Base-by-base conservation (phyloP, 345 rosid genomes). In the Dipteronia sinensis region DNA sequence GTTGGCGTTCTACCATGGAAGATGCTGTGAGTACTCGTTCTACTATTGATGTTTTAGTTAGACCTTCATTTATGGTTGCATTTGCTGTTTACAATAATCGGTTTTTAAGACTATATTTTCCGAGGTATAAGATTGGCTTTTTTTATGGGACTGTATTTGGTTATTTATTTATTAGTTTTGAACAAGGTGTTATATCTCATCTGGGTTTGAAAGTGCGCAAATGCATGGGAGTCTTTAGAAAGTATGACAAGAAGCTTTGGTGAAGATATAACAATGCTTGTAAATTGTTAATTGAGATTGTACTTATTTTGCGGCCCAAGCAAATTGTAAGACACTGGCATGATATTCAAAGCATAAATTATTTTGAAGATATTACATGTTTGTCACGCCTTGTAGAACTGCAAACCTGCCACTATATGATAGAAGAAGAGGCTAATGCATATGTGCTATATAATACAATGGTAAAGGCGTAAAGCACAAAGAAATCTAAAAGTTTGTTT, bases 1-100 rank as follows among this genome's bases (percentile, higher is more conserved):
- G 98, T 25, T 93, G 98, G 98, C 94, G 94, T 12, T 85, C 93
- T 56, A 87, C 91, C 67, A 93, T 93, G 96, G 98, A 93, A 88
- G 96, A 93, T 78, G 94, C 98, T 47, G 98, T 93, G 74, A 88
- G 95, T 87, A 23, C 23, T 31, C 44, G 38, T 29, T 51, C 12
- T 29, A 58, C 53, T 42, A 10, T 25, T 64, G 15, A 2, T 73
- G 23, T 42, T 59, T 13, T 27, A 4, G 0, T 25, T 64, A 13
- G 10, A 64, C n/a, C 31, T 64, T 16, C 7, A 5, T 63, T 27
- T 27, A 25, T 27, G 49, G 40, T 64, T 64, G 8, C 40, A 27
- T 64, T 25, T 64, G 17, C 31, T 63, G 38, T 63, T 25, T 25
- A 6, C 12, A 62, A 27, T 63, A 11, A 11, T 63, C 27, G 38